These are phyloP conservation scores for Backusella circina DNA, from an alignment of 192 early-diverging fungal genomes.

Conservation along the genomic window DNA sequence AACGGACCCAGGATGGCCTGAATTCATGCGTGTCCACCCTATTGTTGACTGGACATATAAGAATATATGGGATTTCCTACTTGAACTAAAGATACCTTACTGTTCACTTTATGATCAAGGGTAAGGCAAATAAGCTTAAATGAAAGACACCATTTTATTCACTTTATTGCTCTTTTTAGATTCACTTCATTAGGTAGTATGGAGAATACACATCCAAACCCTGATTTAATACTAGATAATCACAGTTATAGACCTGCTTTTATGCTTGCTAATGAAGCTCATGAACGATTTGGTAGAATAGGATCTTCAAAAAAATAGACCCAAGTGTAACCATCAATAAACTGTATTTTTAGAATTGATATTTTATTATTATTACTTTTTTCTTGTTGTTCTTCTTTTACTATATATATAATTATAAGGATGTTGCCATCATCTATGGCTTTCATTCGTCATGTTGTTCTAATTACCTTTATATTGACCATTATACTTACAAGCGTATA, in stretches of 20 bases:
- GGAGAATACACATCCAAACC: constrained; percentile 84
- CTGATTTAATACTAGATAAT: constrained; percentile 53
- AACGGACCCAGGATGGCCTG: constrained; percentile 89
- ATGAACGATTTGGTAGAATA: constrained; percentile 63
- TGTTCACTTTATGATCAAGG: constrained; percentile 88
- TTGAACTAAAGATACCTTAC: constrained; percentile 64
- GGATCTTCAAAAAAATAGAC: constrained; percentile 15
- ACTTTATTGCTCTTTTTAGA: constrained; percentile 33
- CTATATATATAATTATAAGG: neutral
- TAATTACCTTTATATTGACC: neutral
- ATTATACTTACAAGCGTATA: neutral
- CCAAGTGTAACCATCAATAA: neutral
- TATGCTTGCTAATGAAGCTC: constrained; percentile 51
- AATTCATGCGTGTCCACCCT: constrained; percentile 87
- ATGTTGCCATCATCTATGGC: constrained; percentile 9
- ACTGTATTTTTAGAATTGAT: neutral
- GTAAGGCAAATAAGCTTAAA: constrained; percentile 43
- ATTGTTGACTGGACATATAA: constrained; percentile 88
- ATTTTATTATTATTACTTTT: constrained; percentile 9
- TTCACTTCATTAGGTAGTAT: constrained; percentile 91
- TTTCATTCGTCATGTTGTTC: neutral
- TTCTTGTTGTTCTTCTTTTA: neutral
- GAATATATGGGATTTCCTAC: constrained; percentile 80
- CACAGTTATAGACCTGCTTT: constrained; percentile 64
- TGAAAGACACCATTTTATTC: neutral